phyloP scores from a whole-genome alignment of 441 rosid species.

The Omphalea diandra region DNA sequence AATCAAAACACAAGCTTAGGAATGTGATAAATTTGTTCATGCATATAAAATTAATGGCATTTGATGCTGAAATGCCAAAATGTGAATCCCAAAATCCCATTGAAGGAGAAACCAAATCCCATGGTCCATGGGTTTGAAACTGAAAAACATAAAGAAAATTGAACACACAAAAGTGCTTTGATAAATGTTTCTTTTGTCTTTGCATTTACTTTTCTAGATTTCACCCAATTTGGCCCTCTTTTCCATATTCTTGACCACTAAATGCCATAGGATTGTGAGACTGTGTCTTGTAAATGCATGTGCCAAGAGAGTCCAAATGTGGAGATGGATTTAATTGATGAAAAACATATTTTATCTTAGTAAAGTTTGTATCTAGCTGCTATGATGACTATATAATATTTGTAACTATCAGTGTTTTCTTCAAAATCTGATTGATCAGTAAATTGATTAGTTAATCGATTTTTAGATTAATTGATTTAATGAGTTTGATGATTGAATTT shows the following conservation, averaged over 20 bases:
- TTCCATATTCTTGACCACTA: slow-evolving; percentile 27
- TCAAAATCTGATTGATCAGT: too few relatives aligned
- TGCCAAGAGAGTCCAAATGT: too few relatives aligned
- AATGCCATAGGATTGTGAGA: background rate
- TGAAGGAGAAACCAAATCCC: slow-evolving; percentile 33
- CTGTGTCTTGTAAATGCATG: too few relatives aligned
- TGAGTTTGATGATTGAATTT: too few relatives aligned
- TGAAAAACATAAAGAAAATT: slow-evolving; percentile 31
- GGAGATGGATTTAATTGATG: too few relatives aligned
- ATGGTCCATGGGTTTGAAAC: slow-evolving; percentile 37
- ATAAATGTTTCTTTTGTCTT: slow-evolving; percentile 23
- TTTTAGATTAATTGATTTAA: too few relatives aligned
- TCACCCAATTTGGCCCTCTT: slow-evolving; percentile 14
- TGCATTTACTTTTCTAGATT: background rate
- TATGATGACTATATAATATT: too few relatives aligned
- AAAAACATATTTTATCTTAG: too few relatives aligned
- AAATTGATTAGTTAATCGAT: too few relatives aligned
- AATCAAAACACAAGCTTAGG: background rate
- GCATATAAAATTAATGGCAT: background rate
- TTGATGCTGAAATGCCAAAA: background rate
- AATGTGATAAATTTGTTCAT: too few relatives aligned
- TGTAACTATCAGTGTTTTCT: too few relatives aligned
- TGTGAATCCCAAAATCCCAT: slow-evolving; percentile 7
- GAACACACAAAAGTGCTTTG: slow-evolving; percentile 28
- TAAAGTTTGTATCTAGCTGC: too few relatives aligned